Percentiles rank a stretch among this genome's conserved stretches.
Conservation (phyloP, 2,329 filamentous ascomycete genomes). For the Leptosphaerulina australis region DNA sequence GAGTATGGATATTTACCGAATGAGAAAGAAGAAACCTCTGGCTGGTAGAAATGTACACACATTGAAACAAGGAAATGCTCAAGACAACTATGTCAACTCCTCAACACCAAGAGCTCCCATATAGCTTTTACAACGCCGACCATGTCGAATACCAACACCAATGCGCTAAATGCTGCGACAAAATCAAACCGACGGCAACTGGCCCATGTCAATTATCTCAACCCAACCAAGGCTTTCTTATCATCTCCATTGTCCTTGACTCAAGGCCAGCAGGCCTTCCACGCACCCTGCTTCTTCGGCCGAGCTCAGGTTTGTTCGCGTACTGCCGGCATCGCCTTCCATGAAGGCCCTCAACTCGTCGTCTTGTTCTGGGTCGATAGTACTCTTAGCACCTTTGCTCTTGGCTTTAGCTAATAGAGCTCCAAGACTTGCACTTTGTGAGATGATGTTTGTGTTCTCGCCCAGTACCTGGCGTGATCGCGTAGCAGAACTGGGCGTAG, state of each 20-base stretch:
- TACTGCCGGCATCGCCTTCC: constrained; percentile 63
- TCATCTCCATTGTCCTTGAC: constrained; percentile 83
- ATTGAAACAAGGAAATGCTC: constrained; percentile 1
- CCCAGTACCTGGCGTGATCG: constrained; percentile 52
- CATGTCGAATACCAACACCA: constrained; percentile 4
- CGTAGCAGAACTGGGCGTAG: constrained; percentile 42
- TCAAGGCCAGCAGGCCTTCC: constrained; percentile 84
- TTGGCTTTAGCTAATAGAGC: constrained; percentile 44
- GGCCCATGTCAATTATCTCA: not conserved
- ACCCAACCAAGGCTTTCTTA: not conserved
- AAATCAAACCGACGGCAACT: constrained; percentile 2
- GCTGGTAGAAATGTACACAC: not conserved
- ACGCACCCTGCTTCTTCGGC: constrained; percentile 81
- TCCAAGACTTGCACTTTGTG: constrained; percentile 47
- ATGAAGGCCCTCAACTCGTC: constrained; percentile 77
- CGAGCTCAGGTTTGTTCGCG: constrained; percentile 60
- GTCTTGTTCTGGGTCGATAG: constrained; percentile 57
- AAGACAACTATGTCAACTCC: constrained; percentile 8
- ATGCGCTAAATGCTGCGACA: constrained; percentile 20
- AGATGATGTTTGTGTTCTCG: constrained; percentile 53
- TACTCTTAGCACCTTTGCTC: constrained; percentile 36
- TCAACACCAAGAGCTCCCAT: not conserved
- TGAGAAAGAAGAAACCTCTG: not conserved
- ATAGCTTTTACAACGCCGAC: constrained; percentile 10
- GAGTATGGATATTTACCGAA: not conserved